Conservation (phyloP, 208 protist genomes). For the Acanthamoeba royreba region DNA sequence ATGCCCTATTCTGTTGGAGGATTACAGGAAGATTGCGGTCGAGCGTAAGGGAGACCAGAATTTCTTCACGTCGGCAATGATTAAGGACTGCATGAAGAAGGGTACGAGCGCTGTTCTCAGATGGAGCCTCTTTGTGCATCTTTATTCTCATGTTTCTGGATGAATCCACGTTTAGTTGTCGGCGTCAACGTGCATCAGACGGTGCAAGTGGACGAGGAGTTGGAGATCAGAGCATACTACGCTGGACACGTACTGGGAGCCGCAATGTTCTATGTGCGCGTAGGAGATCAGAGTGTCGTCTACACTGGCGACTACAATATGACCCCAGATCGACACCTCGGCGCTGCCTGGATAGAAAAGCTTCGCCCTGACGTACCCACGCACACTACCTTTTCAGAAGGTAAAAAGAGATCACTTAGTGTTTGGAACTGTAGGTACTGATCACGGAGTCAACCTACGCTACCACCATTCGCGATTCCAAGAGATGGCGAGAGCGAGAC, state of each 20-base stretch:
- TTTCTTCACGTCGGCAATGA: constrained; percentile 84
- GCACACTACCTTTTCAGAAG: neutral
- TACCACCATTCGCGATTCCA: constrained; percentile 89
- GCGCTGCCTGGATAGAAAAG: constrained; percentile 64
- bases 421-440: constrained; percentile 37
- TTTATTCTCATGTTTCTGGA: neutral
- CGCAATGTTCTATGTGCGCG: constrained; percentile 85
- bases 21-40: constrained; percentile 85
- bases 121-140: neutral
- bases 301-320: constrained; percentile 95
- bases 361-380: constrained; percentile 81
- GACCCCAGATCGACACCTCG: constrained; percentile 89
- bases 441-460: constrained; percentile 92
- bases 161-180: constrained; percentile 52
- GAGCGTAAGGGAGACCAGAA: constrained; percentile 76
- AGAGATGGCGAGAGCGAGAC: constrained; percentile 84
- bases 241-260: constrained; percentile 91
- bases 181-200: constrained; percentile 80
- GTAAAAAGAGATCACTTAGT: neutral
- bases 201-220: constrained; percentile 77
- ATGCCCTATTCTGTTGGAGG: constrained; percentile 85
- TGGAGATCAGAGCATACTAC: constrained; percentile 87
- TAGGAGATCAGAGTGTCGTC: constrained; percentile 78
- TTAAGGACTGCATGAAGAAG: constrained; percentile 87
- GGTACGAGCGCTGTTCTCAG: neutral